These are phyloP conservation scores for Aspergillus transmontanensis DNA, from an alignment of 2,329 filamentous ascomycete species.

Conservation along the genomic window DNA sequence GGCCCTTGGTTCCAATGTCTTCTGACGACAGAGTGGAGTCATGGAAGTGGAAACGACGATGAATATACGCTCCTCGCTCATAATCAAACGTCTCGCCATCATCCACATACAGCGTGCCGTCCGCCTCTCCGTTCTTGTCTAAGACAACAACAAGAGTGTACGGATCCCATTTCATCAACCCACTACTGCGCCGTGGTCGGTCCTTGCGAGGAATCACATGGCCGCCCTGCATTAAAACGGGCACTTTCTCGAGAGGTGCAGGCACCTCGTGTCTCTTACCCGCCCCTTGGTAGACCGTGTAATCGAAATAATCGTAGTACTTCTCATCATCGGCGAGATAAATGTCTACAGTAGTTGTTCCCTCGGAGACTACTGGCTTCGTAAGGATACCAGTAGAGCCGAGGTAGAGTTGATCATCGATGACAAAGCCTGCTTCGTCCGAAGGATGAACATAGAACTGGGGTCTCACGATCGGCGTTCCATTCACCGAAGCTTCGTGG, in stretches of 20 bases:
- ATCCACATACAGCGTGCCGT: conserved; percentile 85
- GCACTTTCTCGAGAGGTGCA: conserved; percentile 83
- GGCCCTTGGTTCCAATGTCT: conserved; percentile 64
- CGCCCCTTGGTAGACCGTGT: conserved; percentile 71
- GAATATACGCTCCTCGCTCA: conserved; percentile 81
- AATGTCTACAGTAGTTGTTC: conserved; percentile 70
- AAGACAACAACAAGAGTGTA: conserved; percentile 86
- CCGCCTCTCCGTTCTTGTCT: conserved; percentile 68
- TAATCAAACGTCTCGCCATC: conserved; percentile 93
- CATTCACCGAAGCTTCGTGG: conserved; percentile 79
- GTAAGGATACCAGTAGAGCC: conserved; percentile 86
- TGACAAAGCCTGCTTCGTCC: conserved; percentile 81
- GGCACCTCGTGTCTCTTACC: conserved; percentile 70
- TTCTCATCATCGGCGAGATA: conserved; percentile 87
- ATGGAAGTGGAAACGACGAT: conserved; percentile 73
- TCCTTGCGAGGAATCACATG: conserved; percentile 92
- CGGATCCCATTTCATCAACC: conserved; percentile 90
- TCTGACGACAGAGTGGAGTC: conserved; percentile 65
- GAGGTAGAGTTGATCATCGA: conserved; percentile 93
- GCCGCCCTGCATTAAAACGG: conserved; percentile 88
- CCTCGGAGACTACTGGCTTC: conserved; percentile 84
- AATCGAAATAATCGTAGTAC: conserved; percentile 96
- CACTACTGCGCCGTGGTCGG: conserved; percentile 78
- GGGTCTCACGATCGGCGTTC: conserved; percentile 84
- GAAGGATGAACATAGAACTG: conserved; percentile 90